Evolutionary conservation across 495 filamentous ascomycete species (phyloP).

Genomic region (Penicillium longicatenatum): DNA sequence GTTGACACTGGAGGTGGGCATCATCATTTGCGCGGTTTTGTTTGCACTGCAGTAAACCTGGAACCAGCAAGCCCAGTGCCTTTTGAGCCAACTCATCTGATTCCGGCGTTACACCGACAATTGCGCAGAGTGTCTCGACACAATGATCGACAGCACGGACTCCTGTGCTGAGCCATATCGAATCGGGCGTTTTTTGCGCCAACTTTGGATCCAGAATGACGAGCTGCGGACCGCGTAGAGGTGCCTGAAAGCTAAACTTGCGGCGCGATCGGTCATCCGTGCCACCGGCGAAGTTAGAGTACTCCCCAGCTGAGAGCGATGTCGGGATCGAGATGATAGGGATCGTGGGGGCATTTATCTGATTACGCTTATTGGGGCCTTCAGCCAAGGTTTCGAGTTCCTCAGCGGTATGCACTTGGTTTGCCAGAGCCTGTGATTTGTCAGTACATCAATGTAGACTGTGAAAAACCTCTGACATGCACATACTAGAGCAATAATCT

Average conservation of each 20-base stretch:
- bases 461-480: neutral
- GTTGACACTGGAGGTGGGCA: constrained; percentile 52
- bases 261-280: constrained; percentile 54
- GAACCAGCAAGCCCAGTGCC: constrained; percentile 53
- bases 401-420: constrained; percentile 44
- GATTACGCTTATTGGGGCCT: constrained; percentile 33
- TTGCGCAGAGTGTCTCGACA: constrained; percentile 57
- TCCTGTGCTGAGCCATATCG: constrained; percentile 63
- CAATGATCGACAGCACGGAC: constrained; percentile 67
- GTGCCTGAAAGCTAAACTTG: constrained; percentile 55
- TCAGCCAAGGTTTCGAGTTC: constrained; percentile 46
- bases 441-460: neutral
- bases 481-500: constrained; percentile 56
- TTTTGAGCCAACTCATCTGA: constrained; percentile 44
- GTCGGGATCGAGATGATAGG: constrained; percentile 65
- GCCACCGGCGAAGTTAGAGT: constrained; percentile 56
- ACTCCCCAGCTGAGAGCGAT: constrained; percentile 64
- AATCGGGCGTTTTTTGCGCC: constrained; percentile 54
- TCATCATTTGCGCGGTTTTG: constrained; percentile 43
- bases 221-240: constrained; percentile 49
- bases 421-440: constrained; percentile 44
- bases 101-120: constrained; percentile 34
- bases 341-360: constrained; percentile 41
- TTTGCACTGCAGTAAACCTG: constrained; percentile 53
- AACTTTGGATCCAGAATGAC: constrained; percentile 62